Evolutionary conservation across 2,329 filamentous ascomycete genomes (phyloP).

Genomic region (Penicillium oxalicum): DNA sequence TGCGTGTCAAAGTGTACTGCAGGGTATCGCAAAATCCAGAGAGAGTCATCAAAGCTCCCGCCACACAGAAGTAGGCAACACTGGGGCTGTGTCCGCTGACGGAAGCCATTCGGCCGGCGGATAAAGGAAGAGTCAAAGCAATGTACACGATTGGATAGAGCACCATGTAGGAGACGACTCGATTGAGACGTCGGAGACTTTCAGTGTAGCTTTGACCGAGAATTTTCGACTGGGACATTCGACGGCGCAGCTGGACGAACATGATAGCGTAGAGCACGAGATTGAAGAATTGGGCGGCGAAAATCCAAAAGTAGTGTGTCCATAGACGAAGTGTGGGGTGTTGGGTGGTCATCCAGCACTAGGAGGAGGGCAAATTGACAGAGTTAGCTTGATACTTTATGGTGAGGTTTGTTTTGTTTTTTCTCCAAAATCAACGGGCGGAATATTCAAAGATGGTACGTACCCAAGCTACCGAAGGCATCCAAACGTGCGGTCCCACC

Average conservation of each 20-base stretch:
- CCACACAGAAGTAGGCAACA: constrained; percentile 41
- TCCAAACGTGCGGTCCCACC: constrained; percentile 35
- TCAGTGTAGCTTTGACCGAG: constrained; percentile 23
- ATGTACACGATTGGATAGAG: constrained; percentile 47
- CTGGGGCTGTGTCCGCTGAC: constrained; percentile 24
- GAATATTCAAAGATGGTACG: constrained; percentile 10
- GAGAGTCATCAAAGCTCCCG: constrained; percentile 48
- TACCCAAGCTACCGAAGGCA: constrained; percentile 46
- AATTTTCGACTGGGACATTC: constrained; percentile 27
- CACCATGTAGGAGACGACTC: constrained; percentile 34
- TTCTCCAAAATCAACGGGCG: too few species aligned
- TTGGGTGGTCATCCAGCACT: constrained; percentile 45
- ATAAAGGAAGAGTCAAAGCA: constrained; percentile 55
- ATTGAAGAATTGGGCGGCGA: constrained; percentile 45
- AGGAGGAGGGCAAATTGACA: neutral
- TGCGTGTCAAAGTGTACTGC: constrained; percentile 43
- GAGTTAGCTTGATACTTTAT: constrained; percentile 1
- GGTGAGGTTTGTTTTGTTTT: too few species aligned
- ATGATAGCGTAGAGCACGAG: constrained; percentile 43
- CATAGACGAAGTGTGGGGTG: constrained; percentile 41
- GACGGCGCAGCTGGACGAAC: constrained; percentile 40
- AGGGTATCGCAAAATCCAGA: constrained; percentile 53
- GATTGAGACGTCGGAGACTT: constrained; percentile 25
- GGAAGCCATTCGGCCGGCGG: constrained; percentile 36
- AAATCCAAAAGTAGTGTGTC: constrained; percentile 49